These are phyloP conservation scores for Monosporascus sp. DNA, from an alignment of 2,329 filamentous ascomycete species.

Conservation along the genomic window DNA sequence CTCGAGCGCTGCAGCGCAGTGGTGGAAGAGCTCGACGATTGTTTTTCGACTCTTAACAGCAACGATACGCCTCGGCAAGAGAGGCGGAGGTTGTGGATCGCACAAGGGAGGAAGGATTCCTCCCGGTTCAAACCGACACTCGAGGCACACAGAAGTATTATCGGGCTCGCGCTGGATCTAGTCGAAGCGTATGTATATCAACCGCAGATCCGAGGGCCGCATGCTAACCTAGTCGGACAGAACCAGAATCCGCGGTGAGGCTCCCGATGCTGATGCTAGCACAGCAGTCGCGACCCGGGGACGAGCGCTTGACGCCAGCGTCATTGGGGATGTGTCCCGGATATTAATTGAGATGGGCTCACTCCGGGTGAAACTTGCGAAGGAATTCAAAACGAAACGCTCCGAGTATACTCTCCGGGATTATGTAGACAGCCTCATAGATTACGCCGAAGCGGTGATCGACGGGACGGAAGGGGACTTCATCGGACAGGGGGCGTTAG, in stretches of 20 bases:
- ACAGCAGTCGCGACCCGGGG: constrained; percentile 18
- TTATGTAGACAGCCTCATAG: constrained; percentile 64
- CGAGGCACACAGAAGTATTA: constrained; percentile 32
- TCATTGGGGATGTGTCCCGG: constrained; percentile 26
- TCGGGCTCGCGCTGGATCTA: constrained; percentile 37
- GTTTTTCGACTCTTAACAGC: constrained; percentile 26
- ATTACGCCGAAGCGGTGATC: constrained; percentile 44
- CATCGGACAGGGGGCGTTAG: constrained; percentile 19
- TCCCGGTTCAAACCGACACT: constrained; percentile 28
- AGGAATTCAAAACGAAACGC: constrained; percentile 57
- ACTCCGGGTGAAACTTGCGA: constrained; percentile 25
- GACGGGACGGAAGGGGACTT: constrained; percentile 16
- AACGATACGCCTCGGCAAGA: constrained; percentile 28
- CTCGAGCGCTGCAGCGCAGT: constrained; percentile 31
- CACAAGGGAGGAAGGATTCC: constrained; percentile 27
- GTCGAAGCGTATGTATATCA: constrained; percentile 31
- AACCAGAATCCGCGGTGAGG: constrained; percentile 20
- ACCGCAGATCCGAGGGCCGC: not conserved
- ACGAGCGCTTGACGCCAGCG: constrained; percentile 16
- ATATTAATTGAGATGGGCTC: constrained; percentile 31
- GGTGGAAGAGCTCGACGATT: constrained; percentile 32
- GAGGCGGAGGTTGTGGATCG: constrained; percentile 33
- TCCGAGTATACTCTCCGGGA: constrained; percentile 65
- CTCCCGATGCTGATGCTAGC: constrained; percentile 12
- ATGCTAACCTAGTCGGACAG: constrained; percentile 15